Evolutionary conservation across 495 filamentous ascomycete species (phyloP).

Genomic region (Hypoxylon crocopeplum): DNA sequence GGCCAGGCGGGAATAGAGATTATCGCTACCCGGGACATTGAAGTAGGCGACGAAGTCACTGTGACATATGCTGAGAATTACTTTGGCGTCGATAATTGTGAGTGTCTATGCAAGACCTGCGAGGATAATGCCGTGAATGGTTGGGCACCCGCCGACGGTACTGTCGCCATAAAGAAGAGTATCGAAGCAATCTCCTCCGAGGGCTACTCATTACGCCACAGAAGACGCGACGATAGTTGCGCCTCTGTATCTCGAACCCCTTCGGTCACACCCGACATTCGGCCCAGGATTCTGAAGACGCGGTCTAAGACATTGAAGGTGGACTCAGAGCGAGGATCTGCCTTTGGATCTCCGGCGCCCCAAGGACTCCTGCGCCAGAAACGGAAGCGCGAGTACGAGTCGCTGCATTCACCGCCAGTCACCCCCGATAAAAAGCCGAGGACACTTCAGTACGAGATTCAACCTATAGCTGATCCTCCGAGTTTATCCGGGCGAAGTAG

Average conservation of each 20-base stretch:
- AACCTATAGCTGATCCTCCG: conserved; percentile 31
- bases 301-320: conserved; percentile 41
- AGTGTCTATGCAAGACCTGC: conserved; percentile 91
- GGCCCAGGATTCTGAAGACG: conserved; percentile 49
- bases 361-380: conserved; percentile 34
- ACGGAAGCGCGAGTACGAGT: conserved; percentile 43
- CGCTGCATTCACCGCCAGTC: conserved; percentile 50
- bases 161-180: conserved; percentile 47
- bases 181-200: conserved; percentile 46
- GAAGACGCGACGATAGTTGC: conserved; percentile 51
- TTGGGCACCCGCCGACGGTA: conserved; percentile 65
- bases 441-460: conserved; percentile 43
- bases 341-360: conserved; percentile 26
- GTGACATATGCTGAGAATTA: conserved; percentile 95
- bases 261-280: conserved; percentile 56
- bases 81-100: conserved; percentile 92
- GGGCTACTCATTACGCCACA: conserved; percentile 53
- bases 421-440: conserved; percentile 55
- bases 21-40: conserved; percentile 77
- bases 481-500: conserved; percentile 36
- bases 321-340: conserved; percentile 40
- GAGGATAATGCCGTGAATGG: conserved; percentile 79
- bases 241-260: conserved; percentile 51
- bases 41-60: conserved; percentile 91
- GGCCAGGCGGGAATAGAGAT: conserved; percentile 89